Evolutionary conservation across 495 filamentous ascomycete species (phyloP), one percentile per base, ranked within the genome.

Genomic region (Apodospora peruviana): DNA sequence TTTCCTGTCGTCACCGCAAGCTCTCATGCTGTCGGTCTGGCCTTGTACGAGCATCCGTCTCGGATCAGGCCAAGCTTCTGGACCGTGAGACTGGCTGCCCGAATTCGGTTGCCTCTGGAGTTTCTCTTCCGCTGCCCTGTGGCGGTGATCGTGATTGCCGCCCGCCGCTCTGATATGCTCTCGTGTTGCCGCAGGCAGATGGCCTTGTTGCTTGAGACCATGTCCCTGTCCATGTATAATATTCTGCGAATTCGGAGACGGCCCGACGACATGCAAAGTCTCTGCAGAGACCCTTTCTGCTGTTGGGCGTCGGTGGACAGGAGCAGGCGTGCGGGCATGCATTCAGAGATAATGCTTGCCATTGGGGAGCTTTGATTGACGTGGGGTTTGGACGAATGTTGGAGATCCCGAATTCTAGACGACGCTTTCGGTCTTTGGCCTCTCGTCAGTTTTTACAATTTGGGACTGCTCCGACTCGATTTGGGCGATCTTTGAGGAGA

Each of bases 401-500:
- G 27, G 27, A 32, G 14, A 32, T 32, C 27, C 27, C 7, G 27
- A 38, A 25, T 34, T 19, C 45, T 43, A 32, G 47, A 51, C 27
- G 39, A 32, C n/a, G 3, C 10, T 8, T 21, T 38, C 40, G 47
- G 42, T 37, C 39, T 55, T 55, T 48, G 29, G 47, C 37, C 21
- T 39, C 37, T 40, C 47, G 43, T 17, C 40, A 17, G 16, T 4
- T 43, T 22, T 21, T n/a, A n/a, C 29, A 35, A 24, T 43, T 47
- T 47, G 43, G 52, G 29, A 23, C 22, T 32, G 10, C 12, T 47
- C 24, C 25, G 37, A 40, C 45, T 48, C 18, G 41, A 21, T 49
- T 55, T 55, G 47, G 52, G 48, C 43, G 48, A 51, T 51, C 40
- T 24, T 12, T 43, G 14, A 34, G 34, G 34, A 23, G 29, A 36